These are phyloP conservation scores for Aurinia saxatilis DNA, from an alignment of 345 rosid species.

Conservation along the genomic window DNA sequence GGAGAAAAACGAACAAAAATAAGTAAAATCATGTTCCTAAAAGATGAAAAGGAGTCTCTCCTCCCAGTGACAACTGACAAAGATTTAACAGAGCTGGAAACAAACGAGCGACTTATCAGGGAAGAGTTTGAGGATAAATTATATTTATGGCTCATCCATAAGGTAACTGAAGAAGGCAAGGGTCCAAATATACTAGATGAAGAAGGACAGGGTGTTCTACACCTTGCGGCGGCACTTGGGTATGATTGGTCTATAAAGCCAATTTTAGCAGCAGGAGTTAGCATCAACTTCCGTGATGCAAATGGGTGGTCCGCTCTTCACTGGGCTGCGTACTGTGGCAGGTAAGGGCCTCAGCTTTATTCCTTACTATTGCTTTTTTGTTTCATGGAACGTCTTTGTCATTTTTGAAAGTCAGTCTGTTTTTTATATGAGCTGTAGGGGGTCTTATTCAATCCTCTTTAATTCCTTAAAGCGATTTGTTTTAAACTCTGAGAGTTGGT, in stretches of 20 bases:
- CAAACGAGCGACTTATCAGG: conserved; percentile 37
- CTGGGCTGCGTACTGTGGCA: conserved; percentile 91
- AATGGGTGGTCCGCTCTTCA: conserved; percentile 97
- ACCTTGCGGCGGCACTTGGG: conserved; percentile 83
- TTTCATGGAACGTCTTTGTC: not conserved
- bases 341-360: conserved; percentile 41
- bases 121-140: conserved; percentile 57
- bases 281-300: conserved; percentile 76
- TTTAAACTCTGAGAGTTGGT: conserved; percentile 1
- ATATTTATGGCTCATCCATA: conserved; percentile 68
- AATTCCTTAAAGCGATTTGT: not conserved
- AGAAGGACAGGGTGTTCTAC: conserved; percentile 78
- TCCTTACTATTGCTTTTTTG: not conserved
- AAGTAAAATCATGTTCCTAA: conserved; percentile 48
- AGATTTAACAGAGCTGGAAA: conserved; percentile 23
- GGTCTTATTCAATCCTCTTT: not conserved
- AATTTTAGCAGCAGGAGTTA: conserved; percentile 61
- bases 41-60: conserved; percentile 58
- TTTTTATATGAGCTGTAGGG: not conserved
- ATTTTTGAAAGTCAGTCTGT: not conserved
- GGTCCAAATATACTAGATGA: conserved; percentile 63
- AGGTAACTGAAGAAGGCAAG: conserved; percentile 65
- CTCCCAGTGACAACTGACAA: conserved; percentile 10
- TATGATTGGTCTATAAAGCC: conserved; percentile 84
- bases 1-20: conserved; percentile 43